Percentiles rank a stretch among this genome's conserved stretches.
phyloP scores from a whole-genome alignment of 352 stramenopile species.

The Pythium chondricola region DNA sequence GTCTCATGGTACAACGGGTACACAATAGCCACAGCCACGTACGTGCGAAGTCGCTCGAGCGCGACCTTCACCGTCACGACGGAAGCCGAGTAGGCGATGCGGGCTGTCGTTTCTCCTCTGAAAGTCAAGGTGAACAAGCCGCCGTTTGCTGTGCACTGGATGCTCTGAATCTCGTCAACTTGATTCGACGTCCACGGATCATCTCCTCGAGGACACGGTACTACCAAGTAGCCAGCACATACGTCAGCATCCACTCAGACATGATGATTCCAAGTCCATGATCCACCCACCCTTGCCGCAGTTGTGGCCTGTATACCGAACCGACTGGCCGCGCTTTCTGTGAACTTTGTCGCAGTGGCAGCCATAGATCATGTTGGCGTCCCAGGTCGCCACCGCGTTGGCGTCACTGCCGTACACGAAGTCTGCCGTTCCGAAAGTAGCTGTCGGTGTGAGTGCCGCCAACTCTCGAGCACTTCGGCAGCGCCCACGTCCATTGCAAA shows the following conservation, averaged over 20 bases:
- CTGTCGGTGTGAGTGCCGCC: constrained; percentile 40
- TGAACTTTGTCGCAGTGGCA: constrained; percentile 86
- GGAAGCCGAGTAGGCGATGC: constrained; percentile 27
- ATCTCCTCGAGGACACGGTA: constrained; percentile 76
- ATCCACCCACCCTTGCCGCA: constrained; percentile 60
- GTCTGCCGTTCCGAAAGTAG: constrained; percentile 24
- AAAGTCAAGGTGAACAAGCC: constrained; percentile 80
- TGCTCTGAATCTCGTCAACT: constrained; percentile 68
- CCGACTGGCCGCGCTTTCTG: constrained; percentile 33
- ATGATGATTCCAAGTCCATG: background rate
- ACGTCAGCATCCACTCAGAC: constrained; percentile 2
- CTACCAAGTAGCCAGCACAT: constrained; percentile 16
- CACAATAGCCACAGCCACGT: constrained; percentile 1
- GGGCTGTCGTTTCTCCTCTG: constrained; percentile 48
- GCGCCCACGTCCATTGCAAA: constrained; percentile 37
- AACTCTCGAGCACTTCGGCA: constrained; percentile 49
- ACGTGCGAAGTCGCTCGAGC: constrained; percentile 56
- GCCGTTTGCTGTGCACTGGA: constrained; percentile 58
- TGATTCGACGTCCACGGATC: constrained; percentile 80
- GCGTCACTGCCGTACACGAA: constrained; percentile 69
- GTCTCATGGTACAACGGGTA: no score
- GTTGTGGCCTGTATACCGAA: constrained; percentile 67
- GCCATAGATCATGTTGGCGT: constrained; percentile 77
- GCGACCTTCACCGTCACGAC: constrained; percentile 23
- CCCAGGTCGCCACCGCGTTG: constrained; percentile 80